Evolutionary conservation across 768 basidiomycete genomes (phyloP).

Genomic region (Suillus ampliporus): DNA sequence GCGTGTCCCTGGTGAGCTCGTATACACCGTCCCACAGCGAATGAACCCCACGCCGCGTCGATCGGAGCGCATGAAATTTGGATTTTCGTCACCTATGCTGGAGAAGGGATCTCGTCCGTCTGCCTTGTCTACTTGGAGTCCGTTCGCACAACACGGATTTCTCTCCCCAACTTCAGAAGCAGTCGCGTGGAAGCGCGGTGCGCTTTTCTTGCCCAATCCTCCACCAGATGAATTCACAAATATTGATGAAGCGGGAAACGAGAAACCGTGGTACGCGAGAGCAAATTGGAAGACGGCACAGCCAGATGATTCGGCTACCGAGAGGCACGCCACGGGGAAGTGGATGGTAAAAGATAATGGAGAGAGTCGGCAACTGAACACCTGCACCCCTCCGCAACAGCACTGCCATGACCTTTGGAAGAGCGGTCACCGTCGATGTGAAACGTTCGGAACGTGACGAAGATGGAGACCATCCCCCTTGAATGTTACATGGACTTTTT

Average conservation of each 20-base stretch:
- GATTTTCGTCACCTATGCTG: not conserved
- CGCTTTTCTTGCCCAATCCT: conserved; percentile 19
- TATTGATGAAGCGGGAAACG: conserved; percentile 17
- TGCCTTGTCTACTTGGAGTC: not conserved
- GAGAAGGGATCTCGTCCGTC: not conserved
- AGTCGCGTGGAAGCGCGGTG: conserved; percentile 18
- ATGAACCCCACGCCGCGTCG: too few species aligned
- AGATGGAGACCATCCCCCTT: not conserved
- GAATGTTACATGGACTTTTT: not conserved
- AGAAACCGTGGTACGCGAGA: not conserved
- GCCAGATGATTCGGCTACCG: not conserved
- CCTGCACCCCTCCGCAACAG: not conserved
- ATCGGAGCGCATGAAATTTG: not conserved
- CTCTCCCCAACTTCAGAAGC: not conserved
- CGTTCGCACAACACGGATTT: not conserved
- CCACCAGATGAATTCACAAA: conserved; percentile 16
- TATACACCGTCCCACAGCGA: not conserved
- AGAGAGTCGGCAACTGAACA: not conserved
- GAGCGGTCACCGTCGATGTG: not conserved
- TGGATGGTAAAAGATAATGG: not conserved
- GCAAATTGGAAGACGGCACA: too few species aligned
- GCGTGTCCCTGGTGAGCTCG: not conserved
- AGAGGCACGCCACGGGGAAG: not conserved
- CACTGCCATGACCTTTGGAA: not conserved
- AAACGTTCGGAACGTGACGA: not conserved